Percentiles rank a stretch among this genome's conserved stretches.
These are phyloP conservation scores for Phaeosphaeriaceae sp. DNA, from an alignment of 2,329 filamentous ascomycete species.

Conservation along the genomic window DNA sequence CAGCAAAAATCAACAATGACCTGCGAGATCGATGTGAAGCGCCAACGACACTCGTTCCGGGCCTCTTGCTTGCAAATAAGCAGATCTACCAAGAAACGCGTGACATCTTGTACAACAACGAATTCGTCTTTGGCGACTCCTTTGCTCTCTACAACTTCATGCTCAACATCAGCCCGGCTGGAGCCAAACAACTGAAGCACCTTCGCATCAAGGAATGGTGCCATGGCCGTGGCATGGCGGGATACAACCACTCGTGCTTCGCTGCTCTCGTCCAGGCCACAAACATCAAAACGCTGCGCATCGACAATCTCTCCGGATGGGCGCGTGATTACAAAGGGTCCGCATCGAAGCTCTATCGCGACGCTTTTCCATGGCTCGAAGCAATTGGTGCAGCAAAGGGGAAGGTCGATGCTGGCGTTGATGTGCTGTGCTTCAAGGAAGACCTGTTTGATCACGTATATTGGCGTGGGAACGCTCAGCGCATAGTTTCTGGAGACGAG, in stretches of 20 bases:
- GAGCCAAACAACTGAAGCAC: conserved; percentile 29
- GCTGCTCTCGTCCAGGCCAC: conserved; percentile 35
- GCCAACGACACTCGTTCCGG: conserved; percentile 21
- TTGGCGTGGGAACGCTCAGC: not conserved
- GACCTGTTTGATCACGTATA: conserved; percentile 1
- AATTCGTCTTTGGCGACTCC: conserved; percentile 35
- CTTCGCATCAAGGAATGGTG: conserved; percentile 36
- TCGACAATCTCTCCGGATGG: conserved; percentile 22
- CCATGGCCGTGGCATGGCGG: conserved; percentile 29
- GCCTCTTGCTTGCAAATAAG: conserved; percentile 37
- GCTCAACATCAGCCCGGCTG: conserved; percentile 35
- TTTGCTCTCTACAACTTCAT: conserved; percentile 42
- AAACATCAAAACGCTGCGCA: conserved; percentile 34
- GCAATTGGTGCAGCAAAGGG: conserved; percentile 35
- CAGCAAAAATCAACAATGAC: conserved; percentile 7
- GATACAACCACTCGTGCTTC: conserved; percentile 45
- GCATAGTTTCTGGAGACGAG: not conserved
- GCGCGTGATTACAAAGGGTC: conserved; percentile 6
- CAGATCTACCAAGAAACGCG: conserved; percentile 37
- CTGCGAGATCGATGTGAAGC: conserved; percentile 13
- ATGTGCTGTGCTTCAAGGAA: conserved; percentile 23
- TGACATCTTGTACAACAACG: conserved; percentile 38
- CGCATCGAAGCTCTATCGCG: conserved; percentile 44
- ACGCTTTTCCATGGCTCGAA: conserved; percentile 47
- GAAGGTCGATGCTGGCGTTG: conserved; percentile 37